Evolutionary conservation across 441 rosid genomes (phyloP).

Genomic region (Melianthus villosus): DNA sequence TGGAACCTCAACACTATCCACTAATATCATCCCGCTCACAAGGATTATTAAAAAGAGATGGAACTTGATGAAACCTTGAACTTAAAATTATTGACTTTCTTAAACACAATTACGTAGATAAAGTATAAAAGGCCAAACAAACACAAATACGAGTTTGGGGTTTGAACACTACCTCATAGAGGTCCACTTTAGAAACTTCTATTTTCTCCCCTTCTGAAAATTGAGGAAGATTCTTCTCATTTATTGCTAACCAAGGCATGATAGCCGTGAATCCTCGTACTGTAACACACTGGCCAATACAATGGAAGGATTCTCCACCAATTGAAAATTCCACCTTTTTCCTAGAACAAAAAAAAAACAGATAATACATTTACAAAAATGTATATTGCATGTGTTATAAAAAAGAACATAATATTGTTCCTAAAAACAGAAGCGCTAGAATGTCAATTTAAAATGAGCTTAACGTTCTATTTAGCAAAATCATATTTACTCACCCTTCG

Average conservation of each 20-base stretch:
- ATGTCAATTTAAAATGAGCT: no score
- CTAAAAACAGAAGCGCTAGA: neutral
- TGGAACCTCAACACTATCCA: no score
- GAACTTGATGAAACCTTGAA: no score
- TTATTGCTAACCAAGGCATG: slow-evolving; percentile 84
- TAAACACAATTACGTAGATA: no score
- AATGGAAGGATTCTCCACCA: slow-evolving; percentile 71
- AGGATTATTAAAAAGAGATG: no score
- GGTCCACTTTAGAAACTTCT: slow-evolving; percentile 55
- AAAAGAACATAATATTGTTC: neutral
- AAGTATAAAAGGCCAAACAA: no score
- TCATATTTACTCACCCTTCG: no score
- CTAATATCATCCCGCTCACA: no score
- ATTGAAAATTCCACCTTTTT: slow-evolving; percentile 57
- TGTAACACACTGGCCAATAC: slow-evolving; percentile 45
- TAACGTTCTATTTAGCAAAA: no score
- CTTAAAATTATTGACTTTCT: no score
- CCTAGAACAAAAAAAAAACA: slow-evolving; percentile 31
- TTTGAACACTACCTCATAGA: slow-evolving; percentile 48
- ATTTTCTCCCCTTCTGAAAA: slow-evolving; percentile 53
- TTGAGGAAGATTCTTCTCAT: slow-evolving; percentile 59
- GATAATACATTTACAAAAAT: neutral
- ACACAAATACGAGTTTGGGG: no score
- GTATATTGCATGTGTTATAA: neutral
- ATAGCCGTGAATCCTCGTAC: slow-evolving; percentile 61